These are phyloP conservation scores for Auriculariales sp. DNA, from an alignment of 768 basidiomycete species.

Conservation along the genomic window DNA sequence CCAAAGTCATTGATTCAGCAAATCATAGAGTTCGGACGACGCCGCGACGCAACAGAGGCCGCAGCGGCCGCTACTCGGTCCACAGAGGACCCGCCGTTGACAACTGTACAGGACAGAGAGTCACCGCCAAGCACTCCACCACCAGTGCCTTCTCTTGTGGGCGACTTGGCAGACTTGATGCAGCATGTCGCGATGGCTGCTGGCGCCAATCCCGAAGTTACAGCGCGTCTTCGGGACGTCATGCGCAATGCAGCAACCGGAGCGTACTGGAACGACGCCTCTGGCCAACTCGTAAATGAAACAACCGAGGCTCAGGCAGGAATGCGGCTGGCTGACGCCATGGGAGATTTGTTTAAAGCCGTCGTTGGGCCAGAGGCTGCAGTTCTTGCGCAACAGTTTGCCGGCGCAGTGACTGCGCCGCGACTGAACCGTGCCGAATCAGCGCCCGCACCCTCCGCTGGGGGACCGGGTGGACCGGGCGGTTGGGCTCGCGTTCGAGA, in stretches of 20 bases:
- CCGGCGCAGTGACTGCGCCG: too few species aligned
- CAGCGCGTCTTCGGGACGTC: constrained; percentile 51
- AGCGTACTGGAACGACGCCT: constrained; percentile 49
- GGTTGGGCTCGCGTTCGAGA: neutral
- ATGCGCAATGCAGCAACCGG: constrained; percentile 46
- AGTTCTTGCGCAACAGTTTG: too few species aligned
- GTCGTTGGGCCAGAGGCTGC: too few species aligned
- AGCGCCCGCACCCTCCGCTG: too few species aligned
- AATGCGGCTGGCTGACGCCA: constrained; percentile 1
- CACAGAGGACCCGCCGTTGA: constrained; percentile 44
- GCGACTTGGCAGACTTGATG: constrained; percentile 52
- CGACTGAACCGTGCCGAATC: too few species aligned
- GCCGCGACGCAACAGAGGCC: neutral
- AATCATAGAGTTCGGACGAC: neutral
- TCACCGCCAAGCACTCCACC: constrained; percentile 11
- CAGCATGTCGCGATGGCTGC: constrained; percentile 40
- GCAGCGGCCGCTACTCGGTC: too few species aligned
- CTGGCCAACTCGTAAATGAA: neutral
- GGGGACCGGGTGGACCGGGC: neutral
- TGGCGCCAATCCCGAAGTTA: constrained; percentile 54
- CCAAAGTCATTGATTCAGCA: neutral
- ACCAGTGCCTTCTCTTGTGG: constrained; percentile 32
- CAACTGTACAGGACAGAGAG: constrained; percentile 22
- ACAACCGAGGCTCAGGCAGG: neutral
- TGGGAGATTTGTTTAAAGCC: constrained; percentile 2